phyloP scores from a whole-genome alignment of 2,329 filamentous ascomycete genomes.

The Akanthomyces dipterigenus region DNA sequence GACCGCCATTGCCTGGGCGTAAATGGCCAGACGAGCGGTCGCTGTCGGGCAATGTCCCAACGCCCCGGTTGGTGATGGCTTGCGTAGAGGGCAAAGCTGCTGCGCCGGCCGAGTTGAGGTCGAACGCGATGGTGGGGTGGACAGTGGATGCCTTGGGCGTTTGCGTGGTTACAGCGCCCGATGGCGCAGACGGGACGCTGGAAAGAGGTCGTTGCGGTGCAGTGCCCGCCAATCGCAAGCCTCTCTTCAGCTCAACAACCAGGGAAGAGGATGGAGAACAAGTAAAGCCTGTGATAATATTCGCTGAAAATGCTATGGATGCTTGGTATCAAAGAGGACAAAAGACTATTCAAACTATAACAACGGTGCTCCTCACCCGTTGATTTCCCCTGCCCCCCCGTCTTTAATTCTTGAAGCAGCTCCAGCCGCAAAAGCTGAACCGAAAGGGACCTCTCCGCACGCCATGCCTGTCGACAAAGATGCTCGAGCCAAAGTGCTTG shows the following conservation, averaged over 20 bases:
- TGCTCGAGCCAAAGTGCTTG: constrained; percentile 43
- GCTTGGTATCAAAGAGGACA: background rate
- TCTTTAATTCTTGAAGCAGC: constrained; percentile 38
- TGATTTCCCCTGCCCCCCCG: background rate
- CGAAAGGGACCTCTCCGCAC: constrained; percentile 44
- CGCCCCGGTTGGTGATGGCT: background rate
- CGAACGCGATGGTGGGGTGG: background rate
- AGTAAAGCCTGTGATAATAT: background rate
- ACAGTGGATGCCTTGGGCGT: background rate
- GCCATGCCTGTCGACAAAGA: constrained; percentile 39
- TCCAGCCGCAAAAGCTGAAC: constrained; percentile 42
- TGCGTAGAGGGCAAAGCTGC: background rate
- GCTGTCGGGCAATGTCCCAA: background rate
- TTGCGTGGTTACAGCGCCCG: background rate
- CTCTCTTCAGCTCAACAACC: no score
- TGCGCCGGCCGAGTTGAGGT: background rate
- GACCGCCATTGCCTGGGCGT: constrained; percentile 43
- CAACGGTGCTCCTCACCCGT: no score
- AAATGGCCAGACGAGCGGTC: no score
- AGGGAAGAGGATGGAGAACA: no score
- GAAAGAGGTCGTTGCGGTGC: background rate
- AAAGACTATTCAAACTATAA: background rate
- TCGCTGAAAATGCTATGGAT: background rate
- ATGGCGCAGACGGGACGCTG: background rate
- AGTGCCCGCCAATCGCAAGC: background rate